Base-by-base conservation (phyloP, 306 rosid genomes). In the Cicer arietinum region DNA sequence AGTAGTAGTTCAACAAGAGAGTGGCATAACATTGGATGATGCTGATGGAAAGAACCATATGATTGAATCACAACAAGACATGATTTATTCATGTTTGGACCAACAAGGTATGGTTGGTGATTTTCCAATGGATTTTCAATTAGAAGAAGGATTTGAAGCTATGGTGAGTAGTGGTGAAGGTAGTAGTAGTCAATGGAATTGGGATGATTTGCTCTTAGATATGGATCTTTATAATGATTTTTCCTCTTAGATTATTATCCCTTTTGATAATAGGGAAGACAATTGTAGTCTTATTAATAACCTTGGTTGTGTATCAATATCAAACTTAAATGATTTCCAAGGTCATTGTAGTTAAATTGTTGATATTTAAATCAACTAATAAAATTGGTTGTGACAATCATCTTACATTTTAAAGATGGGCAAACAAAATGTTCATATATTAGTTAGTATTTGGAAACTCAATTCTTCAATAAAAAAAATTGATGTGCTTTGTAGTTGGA, bases 121-220 rank as follows among this genome's bases (percentile, higher is more conserved):
- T 10, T 30, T 75, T 16, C 76, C 80, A 10, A 77, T 82, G 84
- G 85, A 82, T 16, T 79, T 82, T 45, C 87, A 74, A 7, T 73
- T 80, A 58, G 83, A 84, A 58, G 83, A 84, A 47, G 75, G 84
- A 35, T 66, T 59, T 13, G 73, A 66, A 75, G 59, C 64, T 7
- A 69, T 73, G 53, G 75, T 66, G 39, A 80, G 59, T 66, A 80
- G 85, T 16, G 77, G 85, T 16, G 77, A 73, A 16, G 71, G 77
- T 18, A 56, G 71, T 37, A 56, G 58, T 68, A 78, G 40, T 42
- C 84, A 82, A 61, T 75, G 86, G 88, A 87, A 81, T 69, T 86
- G 89, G 93, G 86, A 85, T 79, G 86, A 86, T 76, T 83, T 83
- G 41, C 66, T 85, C 73, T 71, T 84, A 13, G 90, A 85, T 51